These are phyloP conservation scores for Avena atlantica DNA, from an alignment of 176 grass and related monocot genomes.

Conservation along the genomic window DNA sequence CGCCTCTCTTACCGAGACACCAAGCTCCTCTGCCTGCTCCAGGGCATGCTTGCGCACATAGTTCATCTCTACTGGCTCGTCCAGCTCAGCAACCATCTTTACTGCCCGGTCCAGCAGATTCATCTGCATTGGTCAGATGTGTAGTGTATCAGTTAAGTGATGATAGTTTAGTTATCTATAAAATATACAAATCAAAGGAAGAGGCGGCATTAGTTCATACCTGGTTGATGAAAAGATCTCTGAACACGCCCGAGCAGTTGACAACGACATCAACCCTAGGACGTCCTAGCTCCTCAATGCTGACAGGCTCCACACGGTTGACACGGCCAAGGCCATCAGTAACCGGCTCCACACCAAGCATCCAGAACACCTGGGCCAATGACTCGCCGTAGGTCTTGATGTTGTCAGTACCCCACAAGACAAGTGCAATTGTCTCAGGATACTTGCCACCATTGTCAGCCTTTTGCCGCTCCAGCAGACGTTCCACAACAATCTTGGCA, in stretches of 20 bases:
- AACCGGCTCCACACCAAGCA: conserved; percentile 84
- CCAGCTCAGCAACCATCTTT: conserved; percentile 97
- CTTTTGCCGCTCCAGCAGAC: conserved; percentile 93
- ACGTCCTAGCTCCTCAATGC: conserved; percentile 93
- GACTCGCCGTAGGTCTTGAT: conserved; percentile 99
- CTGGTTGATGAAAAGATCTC: conserved; percentile 99
- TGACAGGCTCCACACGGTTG: conserved; percentile 89
- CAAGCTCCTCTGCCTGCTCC: conserved; percentile 87
- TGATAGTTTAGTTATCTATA: background rate
- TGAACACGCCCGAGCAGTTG: conserved; percentile 98
- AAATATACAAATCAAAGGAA: conserved; percentile 30
- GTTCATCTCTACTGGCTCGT: conserved; percentile 90
- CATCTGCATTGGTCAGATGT: conserved; percentile 66
- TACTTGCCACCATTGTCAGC: conserved; percentile 83
- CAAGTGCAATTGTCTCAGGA: conserved; percentile 95
- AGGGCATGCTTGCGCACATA: conserved; percentile 92
- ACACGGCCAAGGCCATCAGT: conserved; percentile 91
- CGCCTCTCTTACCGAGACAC: conserved; percentile 77
- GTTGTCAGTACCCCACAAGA: conserved; percentile 98
- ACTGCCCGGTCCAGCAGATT: conserved; percentile 92
- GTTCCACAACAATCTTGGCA: conserved; percentile 90
- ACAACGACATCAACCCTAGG: conserved; percentile 95
- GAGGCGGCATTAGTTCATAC: conserved; percentile 42
- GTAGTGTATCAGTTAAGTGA: conserved; percentile 31
- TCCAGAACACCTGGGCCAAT: conserved; percentile 92